Percentiles rank a stretch among this genome's conserved stretches.
These are phyloP conservation scores for Wickerhamomyces chambardii DNA, from an alignment of 805 yeast species.

Conservation along the genomic window DNA sequence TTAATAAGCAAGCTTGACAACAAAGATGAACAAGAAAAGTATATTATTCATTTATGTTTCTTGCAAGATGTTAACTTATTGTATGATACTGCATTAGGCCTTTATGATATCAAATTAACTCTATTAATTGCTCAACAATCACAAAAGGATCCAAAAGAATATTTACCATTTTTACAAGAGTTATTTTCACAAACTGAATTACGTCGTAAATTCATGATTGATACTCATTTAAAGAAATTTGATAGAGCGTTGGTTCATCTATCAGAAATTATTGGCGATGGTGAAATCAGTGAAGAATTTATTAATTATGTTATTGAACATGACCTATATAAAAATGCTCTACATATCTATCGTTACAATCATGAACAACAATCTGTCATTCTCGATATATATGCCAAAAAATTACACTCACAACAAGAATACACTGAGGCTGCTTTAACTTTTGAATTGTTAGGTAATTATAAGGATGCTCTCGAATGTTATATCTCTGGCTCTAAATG, in stretches of 20 bases:
- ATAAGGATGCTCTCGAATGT: conserved; percentile 55
- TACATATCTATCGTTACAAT: conserved; percentile 52
- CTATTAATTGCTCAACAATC: conserved; percentile 89
- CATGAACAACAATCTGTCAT: conserved; percentile 43
- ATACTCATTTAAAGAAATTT: conserved; percentile 61
- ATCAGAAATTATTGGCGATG: conserved; percentile 31
- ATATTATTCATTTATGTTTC: conserved; percentile 80
- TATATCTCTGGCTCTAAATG: conserved; percentile 68
- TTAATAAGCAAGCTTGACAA: conserved; percentile 46
- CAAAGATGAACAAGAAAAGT: conserved; percentile 42
- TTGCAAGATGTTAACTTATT: conserved; percentile 80
- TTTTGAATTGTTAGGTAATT: conserved; percentile 58
- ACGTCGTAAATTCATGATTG: conserved; percentile 70
- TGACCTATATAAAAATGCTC: conserved; percentile 59
- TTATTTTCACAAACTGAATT: conserved; percentile 58
- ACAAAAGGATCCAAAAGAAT: conserved; percentile 96
- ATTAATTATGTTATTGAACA: conserved; percentile 63
- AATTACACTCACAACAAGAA: conserved; percentile 44
- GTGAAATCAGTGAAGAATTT: conserved; percentile 43
- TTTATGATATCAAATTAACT: conserved; percentile 76
- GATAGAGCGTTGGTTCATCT: conserved; percentile 65
- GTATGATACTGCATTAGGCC: conserved; percentile 71
- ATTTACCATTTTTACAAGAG: conserved; percentile 82
- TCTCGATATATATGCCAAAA: conserved; percentile 52
- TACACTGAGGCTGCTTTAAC: conserved; percentile 73